Base-by-base conservation (phyloP, 257 asterid genomes). In the Gentiana dahurica region DNA sequence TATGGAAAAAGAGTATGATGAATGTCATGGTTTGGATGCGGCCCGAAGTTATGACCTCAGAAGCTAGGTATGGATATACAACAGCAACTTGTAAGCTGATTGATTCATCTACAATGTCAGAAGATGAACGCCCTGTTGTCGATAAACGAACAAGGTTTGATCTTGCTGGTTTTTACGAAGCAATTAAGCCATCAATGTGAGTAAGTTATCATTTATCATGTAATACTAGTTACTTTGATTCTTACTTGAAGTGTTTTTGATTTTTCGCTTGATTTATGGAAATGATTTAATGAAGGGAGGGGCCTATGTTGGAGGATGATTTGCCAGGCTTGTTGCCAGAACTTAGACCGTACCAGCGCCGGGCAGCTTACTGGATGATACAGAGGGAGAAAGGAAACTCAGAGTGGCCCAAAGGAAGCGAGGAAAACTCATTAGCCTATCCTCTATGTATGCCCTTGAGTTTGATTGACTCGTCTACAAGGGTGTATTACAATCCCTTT, bases 321-420 rank as follows among this genome's bases (percentile, higher is more conserved):
- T 77, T 87, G 58, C 86, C 85, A 44, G 79, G 70, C 70, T 79
- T 91, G 82, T 84, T 87, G 71, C 89, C 94, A 37, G 84, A 85
- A 69, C 95, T 87, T 79, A 80, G 98, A 55, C 95, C 98, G 12
- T 91, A 87, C 77, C 98, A 91, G 75, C 82, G 87, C 1, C 97
- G 98, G 72, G 98, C 98, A 63, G 94, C 86, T 69, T 77, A 78
- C 74, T 91, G 98, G 98, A 91, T 91, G 98, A 76, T 91, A 63
- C 87, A 75, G 71, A 79, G 95, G 61, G 98, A 91, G 77, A 85
- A 77, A 76, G 81, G 81, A 71, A 78, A 54, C 64, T 54, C 65
- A 49, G 80, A 69, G 51, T 36, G 65, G 51, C 60, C 71, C 24
- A 71, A 56, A 65, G 81, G 75, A 64, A 66, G 66, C 66, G 81